Evolutionary conservation across 148 eudicot species (phyloP), one percentile per base, ranked within the genome.

Genomic region (Drosera capensis): DNA sequence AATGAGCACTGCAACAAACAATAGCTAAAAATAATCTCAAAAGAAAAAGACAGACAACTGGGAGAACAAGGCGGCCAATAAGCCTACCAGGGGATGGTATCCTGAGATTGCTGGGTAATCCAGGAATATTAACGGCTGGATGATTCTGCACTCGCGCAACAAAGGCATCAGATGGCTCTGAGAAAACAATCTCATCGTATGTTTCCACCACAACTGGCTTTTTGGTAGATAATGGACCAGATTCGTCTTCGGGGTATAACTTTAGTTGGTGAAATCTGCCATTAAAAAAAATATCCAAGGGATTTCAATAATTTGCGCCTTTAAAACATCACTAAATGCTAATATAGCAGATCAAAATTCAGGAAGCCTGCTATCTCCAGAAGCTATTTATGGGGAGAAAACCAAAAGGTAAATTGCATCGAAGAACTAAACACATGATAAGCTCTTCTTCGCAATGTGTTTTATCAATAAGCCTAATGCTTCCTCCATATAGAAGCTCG

Each of bases 231-330:
- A 48, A 68, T 14, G 82, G 82, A 16, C 86, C 84, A 52, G 55
- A 46, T 21, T 79, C 80, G 13, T 79, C 78, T 20, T 51, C 57
- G 25, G 94, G 58, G 52, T 82, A 87, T 43, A 82, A 48, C 72
- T 82, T 87, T 55, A 87, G 54, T 46, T 65, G 70, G 73, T 87
- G 96, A 54, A 48, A 79, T 71, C 94, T 87, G n/a, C n/a, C n/a
- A n/a, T n/a, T n/a, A n/a, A n/a, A n/a, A n/a, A n/a, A n/a, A n/a
- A n/a, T n/a, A n/a, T n/a, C n/a, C n/a, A n/a, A n/a, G n/a, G n/a
- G n/a, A n/a, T n/a, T n/a, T n/a, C n/a, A n/a, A n/a, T n/a, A n/a
- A n/a, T n/a, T n/a, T n/a, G n/a, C n/a, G n/a, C n/a, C n/a, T n/a
- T n/a, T n/a, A n/a, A n/a, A n/a, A n/a, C n/a, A n/a, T n/a, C n/a